Percentiles rank a stretch among this genome's conserved stretches.
phyloP scores from a whole-genome alignment of 2,329 filamentous ascomycete genomes.

The Dactylonectria macrodidyma region DNA sequence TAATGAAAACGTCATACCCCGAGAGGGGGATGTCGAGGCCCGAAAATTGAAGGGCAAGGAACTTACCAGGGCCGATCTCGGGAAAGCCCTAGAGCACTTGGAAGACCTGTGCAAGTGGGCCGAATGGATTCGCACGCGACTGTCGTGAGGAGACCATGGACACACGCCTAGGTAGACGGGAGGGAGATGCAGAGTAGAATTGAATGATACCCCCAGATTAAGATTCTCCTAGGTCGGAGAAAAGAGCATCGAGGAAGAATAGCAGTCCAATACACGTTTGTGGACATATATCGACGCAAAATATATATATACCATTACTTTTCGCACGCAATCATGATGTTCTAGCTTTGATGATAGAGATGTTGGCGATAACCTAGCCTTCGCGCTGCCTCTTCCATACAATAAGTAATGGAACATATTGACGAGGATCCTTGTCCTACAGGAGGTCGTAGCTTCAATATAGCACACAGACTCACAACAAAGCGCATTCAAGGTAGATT shows the following conservation, averaged over 20 bases:
- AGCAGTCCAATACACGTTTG: not conserved
- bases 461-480: too few relatives aligned
- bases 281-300: not conserved
- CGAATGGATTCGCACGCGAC: conserved; percentile 64
- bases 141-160: conserved; percentile 40
- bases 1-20: conserved; percentile 66
- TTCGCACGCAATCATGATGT: not conserved
- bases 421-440: too few relatives aligned
- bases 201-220: conserved; percentile 46
- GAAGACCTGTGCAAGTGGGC: conserved; percentile 69
- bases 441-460: too few relatives aligned
- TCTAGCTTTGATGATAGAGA: not conserved
- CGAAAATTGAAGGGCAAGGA: conserved; percentile 53
- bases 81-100: conserved; percentile 62
- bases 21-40: conserved; percentile 30
- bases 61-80: conserved; percentile 60
- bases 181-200: conserved; percentile 27
- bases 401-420: not conserved
- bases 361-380: too few relatives aligned
- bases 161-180: conserved; percentile 3
- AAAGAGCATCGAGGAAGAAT: not conserved
- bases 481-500: too few relatives aligned
- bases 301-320: not conserved
- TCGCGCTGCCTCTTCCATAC: too few relatives aligned
- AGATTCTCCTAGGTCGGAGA: not conserved